A percentile compares a stretch with the other conserved stretches of the same genome.
Conservation (phyloP, 768 basidiomycete species). For the Strobilomyces dryophilus region DNA sequence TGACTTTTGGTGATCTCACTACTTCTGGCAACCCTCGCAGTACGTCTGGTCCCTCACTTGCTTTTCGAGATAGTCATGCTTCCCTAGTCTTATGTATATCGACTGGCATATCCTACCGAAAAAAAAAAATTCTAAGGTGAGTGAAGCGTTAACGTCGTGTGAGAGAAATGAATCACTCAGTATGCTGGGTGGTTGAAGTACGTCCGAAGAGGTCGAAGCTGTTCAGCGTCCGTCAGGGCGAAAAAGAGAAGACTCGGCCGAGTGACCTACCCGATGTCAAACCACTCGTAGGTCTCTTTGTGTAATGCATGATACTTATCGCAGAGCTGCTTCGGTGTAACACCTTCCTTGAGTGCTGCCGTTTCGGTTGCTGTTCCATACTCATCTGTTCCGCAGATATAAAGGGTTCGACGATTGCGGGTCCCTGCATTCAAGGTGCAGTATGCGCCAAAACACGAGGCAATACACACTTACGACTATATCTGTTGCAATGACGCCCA, state of each 20-base stretch:
- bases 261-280: slow-evolving; percentile 76
- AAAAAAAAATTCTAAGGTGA: not conserved
- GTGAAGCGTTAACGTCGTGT: not conserved
- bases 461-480: slow-evolving; percentile 47
- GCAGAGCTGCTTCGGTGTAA: slow-evolving; percentile 77
- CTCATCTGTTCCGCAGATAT: slow-evolving; percentile 97
- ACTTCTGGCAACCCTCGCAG: slow-evolving; percentile 86
- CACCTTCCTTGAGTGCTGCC: slow-evolving; percentile 84
- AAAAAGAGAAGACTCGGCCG: not conserved
- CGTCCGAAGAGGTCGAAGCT: slow-evolving; percentile 97
- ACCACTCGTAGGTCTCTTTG: slow-evolving; percentile 94
- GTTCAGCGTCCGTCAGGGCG: not conserved
- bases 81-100: slow-evolving; percentile 80
- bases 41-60: slow-evolving; percentile 92
- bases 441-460: not conserved
- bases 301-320: slow-evolving; percentile 90
- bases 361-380: slow-evolving; percentile 99
- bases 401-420: slow-evolving; percentile 84
- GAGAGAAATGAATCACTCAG: slow-evolving; percentile 53
- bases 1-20: slow-evolving; percentile 12
- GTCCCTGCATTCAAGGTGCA: slow-evolving; percentile 38
- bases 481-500: slow-evolving; percentile 34
- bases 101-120: slow-evolving; percentile 76
- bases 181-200: slow-evolving; percentile 86
- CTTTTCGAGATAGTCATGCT: slow-evolving; percentile 71